A percentile compares a stretch with the other conserved stretches of the same genome.
Evolutionary conservation across 495 filamentous ascomycete genomes (phyloP).

Genomic region (Podospora bellae-mahoneyi): DNA sequence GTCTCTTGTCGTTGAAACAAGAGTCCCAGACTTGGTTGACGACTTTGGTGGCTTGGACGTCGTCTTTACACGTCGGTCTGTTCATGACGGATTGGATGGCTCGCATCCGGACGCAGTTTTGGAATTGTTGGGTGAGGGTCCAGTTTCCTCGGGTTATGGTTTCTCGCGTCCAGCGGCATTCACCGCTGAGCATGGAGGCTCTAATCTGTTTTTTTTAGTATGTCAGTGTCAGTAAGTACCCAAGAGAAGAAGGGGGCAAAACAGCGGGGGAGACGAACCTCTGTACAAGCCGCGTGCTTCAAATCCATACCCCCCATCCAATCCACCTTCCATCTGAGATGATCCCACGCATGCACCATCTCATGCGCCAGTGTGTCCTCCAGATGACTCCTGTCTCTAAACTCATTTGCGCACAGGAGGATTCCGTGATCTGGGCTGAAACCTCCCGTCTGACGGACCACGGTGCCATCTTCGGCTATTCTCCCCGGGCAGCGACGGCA

Average conservation of each 20-base stretch:
- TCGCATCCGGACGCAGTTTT: constrained; percentile 81
- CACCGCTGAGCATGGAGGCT: constrained; percentile 84
- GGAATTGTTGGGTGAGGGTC: constrained; percentile 86
- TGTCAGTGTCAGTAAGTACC: not conserved
- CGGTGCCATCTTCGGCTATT: constrained; percentile 41
- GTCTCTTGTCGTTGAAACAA: constrained; percentile 88
- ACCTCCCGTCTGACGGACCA: constrained; percentile 62
- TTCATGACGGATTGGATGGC: constrained; percentile 71
- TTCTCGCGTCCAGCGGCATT: constrained; percentile 88
- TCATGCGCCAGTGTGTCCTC: constrained; percentile 97
- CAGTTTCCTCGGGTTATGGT: constrained; percentile 78
- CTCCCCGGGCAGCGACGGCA: constrained; percentile 69
- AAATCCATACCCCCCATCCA: constrained; percentile 63
- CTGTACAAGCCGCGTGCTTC: constrained; percentile 90
- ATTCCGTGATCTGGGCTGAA: constrained; percentile 84
- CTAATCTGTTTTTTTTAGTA: constrained; percentile 61
- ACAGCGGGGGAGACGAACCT: constrained; percentile 56
- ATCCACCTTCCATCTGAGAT: constrained; percentile 85
- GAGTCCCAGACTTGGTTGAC: constrained; percentile 98
- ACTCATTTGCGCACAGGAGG: constrained; percentile 81
- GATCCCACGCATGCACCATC: constrained; percentile 96
- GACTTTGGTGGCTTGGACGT: constrained; percentile 78
- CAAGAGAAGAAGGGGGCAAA: not conserved
- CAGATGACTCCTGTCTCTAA: constrained; percentile 67
- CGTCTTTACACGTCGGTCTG: constrained; percentile 77